Conservation (phyloP, 148 eudicot genomes). For the Fallopia convolvulus region DNA sequence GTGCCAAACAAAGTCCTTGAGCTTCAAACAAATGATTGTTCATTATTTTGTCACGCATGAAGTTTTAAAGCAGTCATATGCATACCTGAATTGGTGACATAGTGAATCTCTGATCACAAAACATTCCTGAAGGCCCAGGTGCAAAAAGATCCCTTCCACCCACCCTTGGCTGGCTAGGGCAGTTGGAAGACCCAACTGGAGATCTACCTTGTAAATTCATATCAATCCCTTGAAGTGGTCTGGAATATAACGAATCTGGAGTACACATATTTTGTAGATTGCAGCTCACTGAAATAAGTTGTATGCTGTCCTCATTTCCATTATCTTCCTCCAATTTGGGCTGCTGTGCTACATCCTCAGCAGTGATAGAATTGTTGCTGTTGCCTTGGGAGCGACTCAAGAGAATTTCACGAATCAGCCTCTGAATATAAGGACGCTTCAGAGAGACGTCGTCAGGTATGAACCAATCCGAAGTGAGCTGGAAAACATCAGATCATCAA, state of each 20-base stretch:
- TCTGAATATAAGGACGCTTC: constrained; percentile 66
- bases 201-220: constrained; percentile 40
- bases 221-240: constrained; percentile 39
- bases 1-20: neutral
- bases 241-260: constrained; percentile 30
- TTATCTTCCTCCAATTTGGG: constrained; percentile 18
- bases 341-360: constrained; percentile 5
- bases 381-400: constrained; percentile 29
- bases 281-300: constrained; percentile 32
- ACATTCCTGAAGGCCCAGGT: constrained; percentile 24
- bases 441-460: constrained; percentile 68
- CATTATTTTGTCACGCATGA: neutral
- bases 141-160: constrained; percentile 43
- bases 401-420: constrained; percentile 57
- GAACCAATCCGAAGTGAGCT: constrained; percentile 83
- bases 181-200: constrained; percentile 25
- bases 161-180: constrained; percentile 31
- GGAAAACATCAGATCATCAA: constrained; percentile 20
- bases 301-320: constrained; percentile 25
- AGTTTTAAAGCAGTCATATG: neutral
- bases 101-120: constrained; percentile 28
- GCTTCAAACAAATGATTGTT: neutral
- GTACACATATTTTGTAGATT: constrained; percentile 31
- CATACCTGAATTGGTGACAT: constrained; percentile 46
- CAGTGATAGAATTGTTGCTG: constrained; percentile 27